Conservation (phyloP, 176 grass and related monocot genomes). For the Hsuehochloa calcarea region DNA sequence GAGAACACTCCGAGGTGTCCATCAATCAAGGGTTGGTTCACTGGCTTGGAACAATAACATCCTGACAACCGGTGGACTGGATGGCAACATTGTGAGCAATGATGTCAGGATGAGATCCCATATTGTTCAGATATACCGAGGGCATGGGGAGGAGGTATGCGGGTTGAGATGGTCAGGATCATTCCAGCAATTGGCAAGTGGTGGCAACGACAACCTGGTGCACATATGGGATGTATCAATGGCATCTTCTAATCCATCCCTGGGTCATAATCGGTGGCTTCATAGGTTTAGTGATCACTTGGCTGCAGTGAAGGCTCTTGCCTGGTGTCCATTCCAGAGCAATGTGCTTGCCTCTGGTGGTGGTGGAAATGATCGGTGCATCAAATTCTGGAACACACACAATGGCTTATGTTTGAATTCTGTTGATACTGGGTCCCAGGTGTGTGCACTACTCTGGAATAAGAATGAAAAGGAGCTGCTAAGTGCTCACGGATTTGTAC, state of each 20-base stretch:
- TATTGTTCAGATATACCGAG: constrained; percentile 37
- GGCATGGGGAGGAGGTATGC: constrained; percentile 52
- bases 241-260: constrained; percentile 34
- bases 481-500: constrained; percentile 46
- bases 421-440: constrained; percentile 62
- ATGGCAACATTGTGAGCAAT: constrained; percentile 56
- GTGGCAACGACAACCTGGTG: constrained; percentile 56
- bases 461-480: constrained; percentile 58
- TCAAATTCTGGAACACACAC: constrained; percentile 65
- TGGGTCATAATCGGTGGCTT: constrained; percentile 30
- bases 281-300: constrained; percentile 44
- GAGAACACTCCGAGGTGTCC: constrained; percentile 58
- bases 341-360: constrained; percentile 68
- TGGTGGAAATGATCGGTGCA: constrained; percentile 42
- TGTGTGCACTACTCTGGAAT: constrained; percentile 59
- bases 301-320: constrained; percentile 64
- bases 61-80: constrained; percentile 56
- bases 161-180: constrained; percentile 61
- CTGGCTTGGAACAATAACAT: constrained; percentile 68
- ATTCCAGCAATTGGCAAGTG: constrained; percentile 52
- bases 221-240: constrained; percentile 59
- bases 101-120: constrained; percentile 52
- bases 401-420: constrained; percentile 49
- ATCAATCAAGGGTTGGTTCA: constrained; percentile 51
- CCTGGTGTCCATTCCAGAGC: constrained; percentile 71